phyloP scores from a whole-genome alignment of 129 eudicot species.

The sunflower (Helianthus annuus) region HanXRQr2.0-SUNRISE NC_035438.2:113469293-113469792 shows the following conservation, averaged over 20 bases:
- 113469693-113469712: constrained; percentile 43
- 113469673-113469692: constrained; percentile 95
- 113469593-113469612: constrained; percentile 73
- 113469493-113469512: constrained; percentile 77
- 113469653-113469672: constrained; percentile 84
- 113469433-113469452: constrained; percentile 1
- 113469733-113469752: no score
- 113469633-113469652: constrained; percentile 69
- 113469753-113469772: constrained; percentile 75
- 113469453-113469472: constrained; percentile 53
- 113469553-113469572: constrained; percentile 69
- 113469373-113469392: no score
- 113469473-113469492: constrained; percentile 73
- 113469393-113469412: no score
- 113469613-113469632: constrained; percentile 87
- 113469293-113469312: constrained; percentile 53
- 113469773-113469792: constrained; percentile 49
- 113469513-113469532: constrained; percentile 97
- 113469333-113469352: no score
- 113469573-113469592: constrained; percentile 59
- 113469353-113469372: no score
- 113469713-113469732: constrained; percentile 5
- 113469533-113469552: constrained; percentile 94
- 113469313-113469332: not conserved
- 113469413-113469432: not conserved